Base-by-base conservation (phyloP, 2,329 filamentous ascomycete genomes). In the Penicillium paneum region DNA sequence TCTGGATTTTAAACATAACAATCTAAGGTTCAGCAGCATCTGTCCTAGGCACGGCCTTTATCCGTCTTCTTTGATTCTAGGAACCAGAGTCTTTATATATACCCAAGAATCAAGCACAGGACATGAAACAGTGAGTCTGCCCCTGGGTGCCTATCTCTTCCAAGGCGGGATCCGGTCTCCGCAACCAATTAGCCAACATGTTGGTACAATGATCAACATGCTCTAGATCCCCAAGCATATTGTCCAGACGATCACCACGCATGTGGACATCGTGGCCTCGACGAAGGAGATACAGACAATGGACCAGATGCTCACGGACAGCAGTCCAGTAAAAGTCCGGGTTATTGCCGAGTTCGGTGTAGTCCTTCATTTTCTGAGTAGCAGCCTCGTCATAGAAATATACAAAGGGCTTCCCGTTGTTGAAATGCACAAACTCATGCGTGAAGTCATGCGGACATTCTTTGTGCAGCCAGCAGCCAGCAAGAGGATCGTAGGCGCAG, bases 121-220 rank as follows among this genome's bases (percentile, higher is more conserved):
- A 56, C 52, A 56, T 56, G 13, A 60, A 58, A 26, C 53, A 58
- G 45, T 57, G 42, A 17, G 50, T 56, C 21, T 54, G 46, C 8
- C 56, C 58, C 12, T 56, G 50, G 12, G 55, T 60, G 2, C 58
- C 58, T 17, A 58, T 26, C 13, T 51, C n/a, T 2, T 58, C 56
- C 28, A 59, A 38, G 2, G 29, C 42, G 2, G 55, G 52, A 36
- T 54, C 48, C 11, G 52, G 42, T 44, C 52, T 52, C 21, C 54
- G 48, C 28, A 59, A 21, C 50, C 49, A 59, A 41, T 61, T 46
- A 24, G 53, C 54, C 44, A 61, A 15, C 50, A 61, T 59, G 7
- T 61, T 38, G 4, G 56, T 57, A 42, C 58, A 61, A 24, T 61
- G 58, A 45, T 59, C 56, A 36, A 58, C 56, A 51, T 61, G 58